phyloP scores from a whole-genome alignment of 805 yeast genomes.

The Ogataea sp. region DNA sequence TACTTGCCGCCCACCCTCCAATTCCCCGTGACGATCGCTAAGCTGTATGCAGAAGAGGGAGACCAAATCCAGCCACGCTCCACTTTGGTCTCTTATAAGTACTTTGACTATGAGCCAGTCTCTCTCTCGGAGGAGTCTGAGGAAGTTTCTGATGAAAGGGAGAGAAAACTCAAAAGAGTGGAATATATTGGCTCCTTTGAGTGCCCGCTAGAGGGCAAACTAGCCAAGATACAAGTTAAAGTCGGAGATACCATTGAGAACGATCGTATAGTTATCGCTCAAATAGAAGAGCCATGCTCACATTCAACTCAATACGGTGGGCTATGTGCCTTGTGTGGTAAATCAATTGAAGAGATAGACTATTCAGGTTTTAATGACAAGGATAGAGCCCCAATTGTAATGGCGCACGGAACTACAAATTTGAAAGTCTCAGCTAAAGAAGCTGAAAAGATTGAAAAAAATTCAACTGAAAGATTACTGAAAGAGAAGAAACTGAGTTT shows the following conservation, averaged over 20 bases:
- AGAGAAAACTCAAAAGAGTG: constrained; percentile 37
- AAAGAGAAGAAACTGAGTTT: constrained; percentile 65
- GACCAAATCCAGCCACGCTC: constrained; percentile 41
- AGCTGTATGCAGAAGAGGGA: constrained; percentile 37
- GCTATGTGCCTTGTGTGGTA: constrained; percentile 88
- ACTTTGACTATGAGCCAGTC: constrained; percentile 56
- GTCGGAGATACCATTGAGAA: constrained; percentile 57
- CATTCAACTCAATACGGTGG: constrained; percentile 95
- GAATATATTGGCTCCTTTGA: constrained; percentile 75
- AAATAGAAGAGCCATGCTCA: constrained; percentile 73
- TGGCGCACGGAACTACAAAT: constrained; percentile 85
- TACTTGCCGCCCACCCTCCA: constrained; percentile 54
- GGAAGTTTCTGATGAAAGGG: constrained; percentile 29
- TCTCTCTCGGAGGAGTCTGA: constrained; percentile 36
- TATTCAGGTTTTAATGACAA: constrained; percentile 61
- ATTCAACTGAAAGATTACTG: constrained; percentile 52
- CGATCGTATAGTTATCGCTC: constrained; percentile 35
- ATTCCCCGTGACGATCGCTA: constrained; percentile 59
- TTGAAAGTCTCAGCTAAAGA: constrained; percentile 78
- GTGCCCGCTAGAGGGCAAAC: constrained; percentile 69
- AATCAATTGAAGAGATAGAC: constrained; percentile 64
- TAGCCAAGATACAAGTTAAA: constrained; percentile 41
- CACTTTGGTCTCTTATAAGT: constrained; percentile 52
- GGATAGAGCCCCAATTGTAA: constrained; percentile 75
- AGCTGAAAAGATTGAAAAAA: constrained; percentile 75